Percentiles rank a stretch among this genome's conserved stretches.
These are phyloP conservation scores for Penicillium ochrochloron DNA, from an alignment of 495 filamentous ascomycete genomes.

Conservation along the genomic window DNA sequence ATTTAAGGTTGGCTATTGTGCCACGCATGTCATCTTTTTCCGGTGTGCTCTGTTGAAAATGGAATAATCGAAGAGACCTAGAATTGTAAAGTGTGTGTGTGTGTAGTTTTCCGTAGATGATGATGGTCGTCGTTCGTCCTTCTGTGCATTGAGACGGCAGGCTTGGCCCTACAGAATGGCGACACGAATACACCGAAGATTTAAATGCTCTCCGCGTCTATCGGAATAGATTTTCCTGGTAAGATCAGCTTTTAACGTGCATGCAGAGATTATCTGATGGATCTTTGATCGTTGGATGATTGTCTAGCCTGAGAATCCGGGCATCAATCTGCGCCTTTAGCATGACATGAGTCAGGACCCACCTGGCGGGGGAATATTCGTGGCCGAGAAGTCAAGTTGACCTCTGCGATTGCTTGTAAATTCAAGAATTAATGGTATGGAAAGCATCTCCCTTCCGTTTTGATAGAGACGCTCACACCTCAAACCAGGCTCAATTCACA, in stretches of 20 bases:
- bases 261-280: too few relatives aligned
- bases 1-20: conserved; percentile 13
- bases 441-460: background rate
- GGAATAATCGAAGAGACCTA: background rate
- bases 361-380: conserved; percentile 3
- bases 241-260: too few relatives aligned
- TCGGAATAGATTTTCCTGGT: background rate
- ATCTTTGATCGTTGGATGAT: background rate
- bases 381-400: background rate
- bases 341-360: conserved; percentile 13
- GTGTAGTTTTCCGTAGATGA: background rate
- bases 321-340: conserved; percentile 15
- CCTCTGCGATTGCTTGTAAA: background rate
- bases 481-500: conserved; percentile 19
- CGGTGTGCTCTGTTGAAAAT: background rate
- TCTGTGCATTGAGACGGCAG: background rate
- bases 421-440: conserved; percentile 14
- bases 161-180: background rate
- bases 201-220: background rate
- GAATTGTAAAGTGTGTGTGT: background rate
- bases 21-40: background rate
- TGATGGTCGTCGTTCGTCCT: background rate
- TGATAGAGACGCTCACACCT: background rate
- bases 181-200: background rate
- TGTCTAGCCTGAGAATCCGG: conserved; percentile 17